Conservation (phyloP, 169 alveolate species). For the Toxoplasma gondii region DNA sequence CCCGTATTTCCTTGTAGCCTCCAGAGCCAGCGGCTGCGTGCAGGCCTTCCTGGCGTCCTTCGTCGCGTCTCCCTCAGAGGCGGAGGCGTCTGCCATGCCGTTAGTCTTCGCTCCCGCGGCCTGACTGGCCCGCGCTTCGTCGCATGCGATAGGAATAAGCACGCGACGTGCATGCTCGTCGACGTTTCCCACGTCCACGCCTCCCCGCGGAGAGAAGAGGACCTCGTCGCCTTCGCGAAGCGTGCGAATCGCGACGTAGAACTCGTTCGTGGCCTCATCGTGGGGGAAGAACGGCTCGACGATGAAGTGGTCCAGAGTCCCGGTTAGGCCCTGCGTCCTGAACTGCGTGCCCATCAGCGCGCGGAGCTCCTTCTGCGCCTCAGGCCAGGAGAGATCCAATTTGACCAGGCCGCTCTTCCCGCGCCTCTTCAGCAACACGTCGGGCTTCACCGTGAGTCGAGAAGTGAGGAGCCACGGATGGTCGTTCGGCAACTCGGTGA, state of each 20-base stretch:
- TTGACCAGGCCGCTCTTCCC: conserved; percentile 72
- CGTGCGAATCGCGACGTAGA: conserved; percentile 68
- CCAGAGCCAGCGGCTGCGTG: not conserved
- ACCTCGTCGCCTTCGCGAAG: conserved; percentile 68
- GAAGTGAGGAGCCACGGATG: conserved; percentile 56
- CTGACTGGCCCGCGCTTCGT: not conserved
- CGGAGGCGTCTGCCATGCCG: too few relatives aligned
- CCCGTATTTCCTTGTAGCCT: not conserved
- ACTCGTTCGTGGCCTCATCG: conserved; percentile 57
- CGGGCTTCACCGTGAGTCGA: conserved; percentile 72
- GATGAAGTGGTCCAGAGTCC: conserved; percentile 70
- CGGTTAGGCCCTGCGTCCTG: conserved; percentile 53
- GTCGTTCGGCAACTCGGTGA: conserved; percentile 2
- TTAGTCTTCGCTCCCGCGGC: too few relatives aligned
- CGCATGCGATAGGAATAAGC: conserved; percentile 17
- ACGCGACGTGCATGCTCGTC: conserved; percentile 67
- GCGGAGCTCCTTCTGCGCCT: conserved; percentile 25
- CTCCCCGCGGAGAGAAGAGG: conserved; percentile 68
- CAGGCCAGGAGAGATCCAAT: conserved; percentile 34
- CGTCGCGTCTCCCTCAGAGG: not conserved
- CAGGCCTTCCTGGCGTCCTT: not conserved
- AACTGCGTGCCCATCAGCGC: not conserved
- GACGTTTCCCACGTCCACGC: conserved; percentile 71
- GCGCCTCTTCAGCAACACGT: conserved; percentile 73
- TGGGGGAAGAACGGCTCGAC: conserved; percentile 68